These are phyloP conservation scores for Globisporangium lucens DNA, from an alignment of 352 stramenopile genomes.

Conservation along the genomic window DNA sequence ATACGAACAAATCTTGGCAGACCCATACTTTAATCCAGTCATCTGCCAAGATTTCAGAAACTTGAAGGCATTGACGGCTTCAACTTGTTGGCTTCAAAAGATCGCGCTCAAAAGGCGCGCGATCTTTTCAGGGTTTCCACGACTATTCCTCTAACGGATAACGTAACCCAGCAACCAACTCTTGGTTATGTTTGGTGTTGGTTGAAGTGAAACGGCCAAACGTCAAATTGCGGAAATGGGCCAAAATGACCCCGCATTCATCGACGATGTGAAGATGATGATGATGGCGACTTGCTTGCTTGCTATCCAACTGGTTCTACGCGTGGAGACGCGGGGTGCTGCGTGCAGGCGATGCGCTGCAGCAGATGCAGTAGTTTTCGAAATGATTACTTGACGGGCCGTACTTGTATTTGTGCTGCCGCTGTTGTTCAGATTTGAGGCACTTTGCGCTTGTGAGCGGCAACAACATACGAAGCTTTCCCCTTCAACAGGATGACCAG, in stretches of 20 bases:
- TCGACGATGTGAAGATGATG: background rate
- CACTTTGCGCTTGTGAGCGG: background rate
- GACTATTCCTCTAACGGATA: background rate
- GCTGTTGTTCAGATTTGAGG: background rate
- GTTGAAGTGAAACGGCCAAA: slow-evolving; percentile 5
- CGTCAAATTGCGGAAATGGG: background rate
- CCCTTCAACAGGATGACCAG: background rate
- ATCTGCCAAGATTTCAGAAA: background rate
- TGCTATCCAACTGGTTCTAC: background rate
- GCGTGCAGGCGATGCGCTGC: background rate
- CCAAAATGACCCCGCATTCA: background rate
- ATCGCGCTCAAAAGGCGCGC: background rate
- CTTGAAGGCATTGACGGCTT: background rate
- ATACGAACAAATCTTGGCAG: background rate
- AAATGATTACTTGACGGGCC: background rate
- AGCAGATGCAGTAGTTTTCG: background rate
- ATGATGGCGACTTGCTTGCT: background rate
- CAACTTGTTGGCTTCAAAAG: background rate
- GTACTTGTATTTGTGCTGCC: background rate
- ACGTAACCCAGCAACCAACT: background rate
- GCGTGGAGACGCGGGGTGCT: background rate
- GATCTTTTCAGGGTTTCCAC: background rate
- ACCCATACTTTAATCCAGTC: background rate
- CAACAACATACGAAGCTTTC: background rate
- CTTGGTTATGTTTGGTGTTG: background rate